phyloP scores from a whole-genome alignment of 768 basidiomycete species.

The Psilocybe tampanensis region DNA sequence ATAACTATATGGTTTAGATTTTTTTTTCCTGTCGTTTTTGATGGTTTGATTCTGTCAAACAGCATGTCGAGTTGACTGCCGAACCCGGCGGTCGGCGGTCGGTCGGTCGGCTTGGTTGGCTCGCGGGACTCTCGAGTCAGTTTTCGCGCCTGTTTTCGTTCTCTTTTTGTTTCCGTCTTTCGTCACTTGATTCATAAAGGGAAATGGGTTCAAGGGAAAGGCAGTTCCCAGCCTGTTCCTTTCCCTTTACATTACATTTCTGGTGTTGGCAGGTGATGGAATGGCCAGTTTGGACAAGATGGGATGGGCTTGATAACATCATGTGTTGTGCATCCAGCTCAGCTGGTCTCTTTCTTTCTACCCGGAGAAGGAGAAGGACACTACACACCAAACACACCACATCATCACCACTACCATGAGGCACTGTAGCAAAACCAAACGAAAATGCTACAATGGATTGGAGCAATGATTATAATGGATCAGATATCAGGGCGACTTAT shows the following conservation, averaged over 20 bases:
- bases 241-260: background rate
- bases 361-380: background rate
- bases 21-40: background rate
- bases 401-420: no score
- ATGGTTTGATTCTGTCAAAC: slow-evolving; percentile 17
- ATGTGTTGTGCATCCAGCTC: background rate
- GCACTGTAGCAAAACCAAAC: no score
- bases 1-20: no score
- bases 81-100: background rate
- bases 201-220: background rate
- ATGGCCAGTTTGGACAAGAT: background rate
- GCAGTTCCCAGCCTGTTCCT: background rate
- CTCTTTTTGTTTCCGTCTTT: background rate
- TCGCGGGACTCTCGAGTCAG: background rate
- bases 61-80: background rate
- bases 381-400: no score
- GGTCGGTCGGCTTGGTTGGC: background rate
- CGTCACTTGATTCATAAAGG: background rate
- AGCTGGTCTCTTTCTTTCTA: background rate
- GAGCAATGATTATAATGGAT: no score
- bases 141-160: background rate
- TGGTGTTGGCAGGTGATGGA: background rate
- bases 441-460: no score
- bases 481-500: background rate
- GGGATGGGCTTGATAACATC: background rate